These are phyloP conservation scores for Fusarium coicis DNA, from an alignment of 2,329 filamentous ascomycete species.

Conservation along the genomic window DNA sequence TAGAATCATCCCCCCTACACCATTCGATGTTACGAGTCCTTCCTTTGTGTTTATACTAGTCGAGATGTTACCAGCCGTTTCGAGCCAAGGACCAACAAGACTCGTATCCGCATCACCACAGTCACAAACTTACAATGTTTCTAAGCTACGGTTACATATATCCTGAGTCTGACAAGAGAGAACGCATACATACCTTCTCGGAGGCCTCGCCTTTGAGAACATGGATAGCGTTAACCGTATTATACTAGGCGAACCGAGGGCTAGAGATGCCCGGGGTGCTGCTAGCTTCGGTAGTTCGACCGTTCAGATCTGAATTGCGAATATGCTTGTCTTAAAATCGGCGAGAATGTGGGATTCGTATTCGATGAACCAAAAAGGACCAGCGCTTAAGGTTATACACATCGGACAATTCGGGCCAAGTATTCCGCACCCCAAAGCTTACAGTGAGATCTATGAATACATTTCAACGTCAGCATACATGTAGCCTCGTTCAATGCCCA, in stretches of 20 bases:
- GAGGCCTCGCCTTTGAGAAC: background rate
- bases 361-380: background rate
- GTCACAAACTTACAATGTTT: background rate
- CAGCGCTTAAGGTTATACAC: background rate
- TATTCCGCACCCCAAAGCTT: background rate
- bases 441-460: background rate
- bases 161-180: background rate
- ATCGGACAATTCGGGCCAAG: background rate
- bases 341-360: background rate
- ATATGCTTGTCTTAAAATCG: background rate
- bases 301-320: conserved; percentile 9
- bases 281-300: conserved; percentile 17
- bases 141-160: background rate
- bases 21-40: background rate
- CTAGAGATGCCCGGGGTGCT: conserved; percentile 1
- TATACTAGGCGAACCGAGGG: background rate
- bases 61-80: background rate
- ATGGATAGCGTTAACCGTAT: background rate
- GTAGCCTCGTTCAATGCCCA: background rate
- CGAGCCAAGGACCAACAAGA: background rate
- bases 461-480: background rate
- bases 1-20: background rate
- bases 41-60: background rate
- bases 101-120: background rate
- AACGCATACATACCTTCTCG: background rate